A percentile compares a stretch with the other conserved stretches of the same genome.
These are phyloP conservation scores for Lentinula raphanica DNA, from an alignment of 768 basidiomycete genomes.

Conservation along the genomic window DNA sequence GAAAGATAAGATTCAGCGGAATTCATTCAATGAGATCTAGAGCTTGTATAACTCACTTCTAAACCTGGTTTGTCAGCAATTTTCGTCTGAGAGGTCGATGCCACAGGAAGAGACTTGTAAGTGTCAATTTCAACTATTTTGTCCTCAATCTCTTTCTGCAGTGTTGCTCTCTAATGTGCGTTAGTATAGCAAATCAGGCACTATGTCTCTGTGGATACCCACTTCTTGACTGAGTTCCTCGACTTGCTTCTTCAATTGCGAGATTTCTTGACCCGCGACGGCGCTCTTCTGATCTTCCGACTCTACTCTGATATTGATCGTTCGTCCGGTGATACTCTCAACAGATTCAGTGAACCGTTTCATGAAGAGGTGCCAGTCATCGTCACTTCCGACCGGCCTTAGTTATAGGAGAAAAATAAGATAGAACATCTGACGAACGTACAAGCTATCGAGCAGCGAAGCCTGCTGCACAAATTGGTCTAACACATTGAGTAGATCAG, in stretches of 20 bases:
- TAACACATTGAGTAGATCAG: slow-evolving; percentile 51
- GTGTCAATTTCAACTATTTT: slow-evolving; percentile 67
- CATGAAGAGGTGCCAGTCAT: slow-evolving; percentile 59
- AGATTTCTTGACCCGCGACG: slow-evolving; percentile 55
- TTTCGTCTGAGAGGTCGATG: slow-evolving; percentile 33
- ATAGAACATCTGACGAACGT: slow-evolving; percentile 17
- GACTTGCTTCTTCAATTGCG: slow-evolving; percentile 50
- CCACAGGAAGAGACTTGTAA: slow-evolving; percentile 44
- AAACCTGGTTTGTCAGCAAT: slow-evolving; percentile 42
- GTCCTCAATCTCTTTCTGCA: slow-evolving; percentile 52
- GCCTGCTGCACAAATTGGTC: slow-evolving; percentile 65
- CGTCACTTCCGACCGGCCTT: slow-evolving; percentile 38
- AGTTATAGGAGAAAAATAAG: slow-evolving; percentile 10
- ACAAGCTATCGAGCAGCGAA: slow-evolving; percentile 59
- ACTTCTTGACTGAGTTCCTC: slow-evolving; percentile 69
- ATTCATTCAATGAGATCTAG: slow-evolving; percentile 1
- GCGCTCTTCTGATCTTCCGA: slow-evolving; percentile 33
- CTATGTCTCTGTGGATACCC: not conserved
- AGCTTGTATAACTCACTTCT: slow-evolving; percentile 42
- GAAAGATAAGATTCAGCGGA: not conserved
- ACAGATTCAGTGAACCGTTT: slow-evolving; percentile 57
- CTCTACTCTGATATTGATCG: slow-evolving; percentile 46
- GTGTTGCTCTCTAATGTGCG: slow-evolving; percentile 36
- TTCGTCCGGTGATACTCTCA: slow-evolving; percentile 61
- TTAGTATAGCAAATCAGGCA: slow-evolving; percentile 1